Evolutionary conservation across 2,329 filamentous ascomycete genomes (phyloP).

Genomic region (Cryphonectria carpinicola): DNA sequence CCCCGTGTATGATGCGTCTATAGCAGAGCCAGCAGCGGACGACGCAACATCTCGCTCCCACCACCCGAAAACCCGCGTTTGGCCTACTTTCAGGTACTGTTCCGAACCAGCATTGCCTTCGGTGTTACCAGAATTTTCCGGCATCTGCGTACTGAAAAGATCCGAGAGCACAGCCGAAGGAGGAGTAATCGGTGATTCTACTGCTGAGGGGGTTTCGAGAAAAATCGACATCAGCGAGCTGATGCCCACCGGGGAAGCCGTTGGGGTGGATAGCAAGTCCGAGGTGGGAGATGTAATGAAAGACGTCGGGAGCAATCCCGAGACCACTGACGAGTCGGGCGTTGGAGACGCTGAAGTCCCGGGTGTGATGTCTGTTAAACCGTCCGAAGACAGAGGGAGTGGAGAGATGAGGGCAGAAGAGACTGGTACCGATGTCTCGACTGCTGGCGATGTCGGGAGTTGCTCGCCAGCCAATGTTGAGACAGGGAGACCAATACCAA

Average conservation of each 20-base stretch:
- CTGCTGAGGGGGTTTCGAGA: neutral
- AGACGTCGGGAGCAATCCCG: neutral
- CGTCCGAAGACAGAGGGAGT: neutral
- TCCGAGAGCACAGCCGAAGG: neutral
- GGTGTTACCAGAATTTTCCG: too few relatives aligned
- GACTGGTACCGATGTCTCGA: neutral
- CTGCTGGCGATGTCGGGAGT: neutral
- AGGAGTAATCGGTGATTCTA: neutral
- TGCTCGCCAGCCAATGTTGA: neutral
- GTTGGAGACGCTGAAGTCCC: neutral
- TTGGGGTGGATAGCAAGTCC: neutral
- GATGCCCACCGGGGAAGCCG: neutral
- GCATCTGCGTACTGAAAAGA: too few relatives aligned
- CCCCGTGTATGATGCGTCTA: neutral
- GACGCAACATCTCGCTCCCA: neutral
- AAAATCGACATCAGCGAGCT: neutral
- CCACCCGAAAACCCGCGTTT: neutral
- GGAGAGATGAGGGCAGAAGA: neutral
- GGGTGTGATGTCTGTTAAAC: neutral
- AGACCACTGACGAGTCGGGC: neutral
- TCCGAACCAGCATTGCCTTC: neutral
- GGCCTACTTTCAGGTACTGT: neutral
- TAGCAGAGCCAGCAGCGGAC: neutral
- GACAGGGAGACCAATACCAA: neutral
- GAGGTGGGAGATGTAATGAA: neutral